phyloP scores from a whole-genome alignment of 2,329 filamentous ascomycete genomes.

The Epichloe amarillans region DNA sequence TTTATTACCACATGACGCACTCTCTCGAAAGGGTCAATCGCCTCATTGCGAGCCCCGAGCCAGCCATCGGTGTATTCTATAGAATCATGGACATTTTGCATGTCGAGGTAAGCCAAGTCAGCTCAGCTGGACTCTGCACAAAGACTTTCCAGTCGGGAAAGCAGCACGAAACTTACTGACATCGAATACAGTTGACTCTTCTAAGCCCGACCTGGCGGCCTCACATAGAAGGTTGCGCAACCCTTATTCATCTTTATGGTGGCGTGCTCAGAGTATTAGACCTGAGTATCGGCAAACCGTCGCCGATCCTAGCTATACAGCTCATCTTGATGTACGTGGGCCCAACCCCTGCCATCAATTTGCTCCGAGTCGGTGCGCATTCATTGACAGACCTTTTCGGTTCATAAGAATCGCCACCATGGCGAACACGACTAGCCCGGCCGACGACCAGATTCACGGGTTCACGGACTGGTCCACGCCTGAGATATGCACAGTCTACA shows the following conservation, averaged over 20 bases:
- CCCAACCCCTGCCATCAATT: background rate
- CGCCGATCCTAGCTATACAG: slow-evolving; percentile 4
- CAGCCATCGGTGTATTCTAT: slow-evolving; percentile 3
- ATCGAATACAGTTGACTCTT: background rate
- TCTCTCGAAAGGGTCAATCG: slow-evolving; percentile 2
- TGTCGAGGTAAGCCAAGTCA: slow-evolving; percentile 1
- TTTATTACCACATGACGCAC: slow-evolving; percentile 3
- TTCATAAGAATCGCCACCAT: slow-evolving; percentile 3
- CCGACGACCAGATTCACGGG: slow-evolving; percentile 1
- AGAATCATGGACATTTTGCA: slow-evolving; percentile 5
- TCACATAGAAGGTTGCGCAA: slow-evolving; percentile 4
- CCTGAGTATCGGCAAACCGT: slow-evolving; percentile 1
- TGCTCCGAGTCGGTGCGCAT: background rate
- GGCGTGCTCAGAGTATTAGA: slow-evolving; percentile 1
- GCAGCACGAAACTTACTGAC: background rate
- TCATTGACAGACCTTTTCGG: background rate
- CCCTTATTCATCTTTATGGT: slow-evolving; percentile 2
- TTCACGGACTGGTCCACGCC: background rate
- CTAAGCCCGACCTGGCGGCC: slow-evolving; percentile 2
- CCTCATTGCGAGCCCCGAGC: background rate
- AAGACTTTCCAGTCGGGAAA: no score
- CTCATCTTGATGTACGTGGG: slow-evolving; percentile 2
- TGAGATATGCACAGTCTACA: slow-evolving; percentile 1
- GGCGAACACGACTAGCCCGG: slow-evolving; percentile 3
- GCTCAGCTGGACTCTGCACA: background rate